Percentiles rank a stretch among this genome's conserved stretches.
Evolutionary conservation across 2,329 filamentous ascomycete species (phyloP).

Genomic region (Fusarium guadeloupense): DNA sequence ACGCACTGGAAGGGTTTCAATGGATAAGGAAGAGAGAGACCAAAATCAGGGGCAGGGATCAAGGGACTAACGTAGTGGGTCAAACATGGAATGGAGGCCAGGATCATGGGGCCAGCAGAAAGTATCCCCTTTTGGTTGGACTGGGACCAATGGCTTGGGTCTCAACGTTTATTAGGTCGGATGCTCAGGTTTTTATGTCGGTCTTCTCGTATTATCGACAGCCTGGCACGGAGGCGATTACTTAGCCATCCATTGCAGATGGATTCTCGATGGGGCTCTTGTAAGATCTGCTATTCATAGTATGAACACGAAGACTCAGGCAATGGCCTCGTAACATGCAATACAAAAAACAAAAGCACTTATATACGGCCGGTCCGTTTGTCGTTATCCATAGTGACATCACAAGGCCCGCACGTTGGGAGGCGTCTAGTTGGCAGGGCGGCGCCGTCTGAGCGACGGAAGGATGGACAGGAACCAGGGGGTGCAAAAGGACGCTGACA

Average conservation of each 20-base stretch:
- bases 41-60: constrained; percentile 33
- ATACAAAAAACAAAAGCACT: neutral
- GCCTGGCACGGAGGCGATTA: constrained; percentile 3
- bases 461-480: constrained; percentile 20
- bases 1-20: constrained; percentile 24
- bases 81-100: constrained; percentile 26
- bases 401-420: constrained; percentile 21
- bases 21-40: constrained; percentile 16
- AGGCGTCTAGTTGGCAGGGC: constrained; percentile 17
- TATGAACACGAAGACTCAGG: constrained; percentile 35
- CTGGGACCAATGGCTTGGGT: constrained; percentile 34
- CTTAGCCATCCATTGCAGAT: neutral
- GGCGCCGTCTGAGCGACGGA: constrained; percentile 21
- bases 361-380: constrained; percentile 10
- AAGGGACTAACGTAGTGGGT: constrained; percentile 31
- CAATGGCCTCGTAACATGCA: constrained; percentile 1
- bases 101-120: constrained; percentile 19
- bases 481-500: constrained; percentile 19
- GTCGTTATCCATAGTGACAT: constrained; percentile 37
- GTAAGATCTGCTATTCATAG: constrained; percentile 16
- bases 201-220: constrained; percentile 37
- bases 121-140: constrained; percentile 6
- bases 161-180: constrained; percentile 28
- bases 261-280: constrained; percentile 7
- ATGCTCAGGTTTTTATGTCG: constrained; percentile 34